Base-by-base conservation (phyloP, 2,329 filamentous ascomycete genomes). In the Lachnellula occidentalis region DNA sequence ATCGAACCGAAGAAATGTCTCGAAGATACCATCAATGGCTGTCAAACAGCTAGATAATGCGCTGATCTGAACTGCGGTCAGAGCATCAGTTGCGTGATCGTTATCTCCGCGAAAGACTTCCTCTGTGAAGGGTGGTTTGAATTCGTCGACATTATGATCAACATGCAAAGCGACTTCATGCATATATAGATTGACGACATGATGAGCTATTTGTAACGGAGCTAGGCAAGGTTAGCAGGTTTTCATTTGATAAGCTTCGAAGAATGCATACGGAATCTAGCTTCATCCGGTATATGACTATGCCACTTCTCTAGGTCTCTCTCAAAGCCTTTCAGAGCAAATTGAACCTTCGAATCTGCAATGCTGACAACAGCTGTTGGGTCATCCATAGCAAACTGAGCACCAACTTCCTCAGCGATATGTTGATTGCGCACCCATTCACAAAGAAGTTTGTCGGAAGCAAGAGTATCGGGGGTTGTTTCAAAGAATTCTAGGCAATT, bases 141-240 rank as follows among this genome's bases (percentile, higher is more conserved):
- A 80, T 57, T 81, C 77, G 17, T 81, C 76, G 2, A 76, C 72
- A 46, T 75, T 76, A 58, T 80, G 77, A 56, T 83, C 79, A 17
- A 80, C 71, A 60, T 83, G 71, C 71, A 85, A 77, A 5, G 77
- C 76, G 49, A 82, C 74, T 66, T 85, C 82, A 62, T 85, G 79
- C 60, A 83, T 76, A 63, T 80, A 83, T 3, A 84, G 70, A 54
- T 76, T 78, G 41, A 81, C 64, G 9, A 78, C 72, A 60, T 78
- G 72, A 56, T 80, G 74, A n/a, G 76, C 76, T 59, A 83, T 72
- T 47, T 71, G 71, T 55, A 83, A 61, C 8, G 74, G 65, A 14
- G 72, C 78, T 76, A 66, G 58, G n/a, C 8, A 14, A 37, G 15
- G 34, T 60, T 53, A 62, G 58, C 36, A 42, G 43, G 17, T 37